These are phyloP conservation scores for Fusarium hainanense DNA, from an alignment of 2,329 filamentous ascomycete genomes.

Conservation along the genomic window DNA sequence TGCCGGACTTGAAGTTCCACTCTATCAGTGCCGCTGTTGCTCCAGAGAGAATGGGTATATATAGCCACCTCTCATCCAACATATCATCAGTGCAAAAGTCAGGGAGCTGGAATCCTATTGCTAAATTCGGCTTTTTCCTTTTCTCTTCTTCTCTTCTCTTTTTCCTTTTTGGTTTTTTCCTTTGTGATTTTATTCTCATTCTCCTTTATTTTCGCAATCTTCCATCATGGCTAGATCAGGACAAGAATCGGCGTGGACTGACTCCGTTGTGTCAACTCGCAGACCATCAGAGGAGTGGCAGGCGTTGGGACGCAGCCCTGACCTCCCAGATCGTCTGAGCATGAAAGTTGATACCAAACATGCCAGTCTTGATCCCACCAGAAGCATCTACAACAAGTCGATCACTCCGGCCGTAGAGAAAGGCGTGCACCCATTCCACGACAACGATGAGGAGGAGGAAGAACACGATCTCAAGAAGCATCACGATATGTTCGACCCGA, in stretches of 20 bases:
- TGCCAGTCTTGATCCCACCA: neutral
- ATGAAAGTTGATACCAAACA: neutral
- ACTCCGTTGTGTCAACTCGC: constrained; percentile 9
- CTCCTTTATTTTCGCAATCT: neutral
- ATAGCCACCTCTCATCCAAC: neutral
- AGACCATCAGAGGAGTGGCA: constrained; percentile 1
- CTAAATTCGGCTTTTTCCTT: neutral
- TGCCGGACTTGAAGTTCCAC: neutral
- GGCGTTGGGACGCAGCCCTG: neutral
- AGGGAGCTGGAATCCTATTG: constrained; percentile 12
- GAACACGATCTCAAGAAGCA: neutral
- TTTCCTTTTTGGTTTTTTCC: neutral
- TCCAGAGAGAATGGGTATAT: neutral
- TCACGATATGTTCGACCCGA: constrained; percentile 8
- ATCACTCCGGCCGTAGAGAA: constrained; percentile 6
- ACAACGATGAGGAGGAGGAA: neutral
- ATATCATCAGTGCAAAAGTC: neutral
- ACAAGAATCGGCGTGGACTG: neutral
- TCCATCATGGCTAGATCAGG: neutral
- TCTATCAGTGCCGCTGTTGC: neutral
- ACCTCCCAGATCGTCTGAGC: neutral
- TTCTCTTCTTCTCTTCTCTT: neutral
- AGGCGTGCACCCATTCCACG: neutral
- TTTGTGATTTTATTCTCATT: neutral
- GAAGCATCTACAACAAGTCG: neutral